Evolutionary conservation across 2,329 filamentous ascomycete species (phyloP), one percentile per base, ranked within the genome.

Genomic region (Ustilaginoidea virens): DNA sequence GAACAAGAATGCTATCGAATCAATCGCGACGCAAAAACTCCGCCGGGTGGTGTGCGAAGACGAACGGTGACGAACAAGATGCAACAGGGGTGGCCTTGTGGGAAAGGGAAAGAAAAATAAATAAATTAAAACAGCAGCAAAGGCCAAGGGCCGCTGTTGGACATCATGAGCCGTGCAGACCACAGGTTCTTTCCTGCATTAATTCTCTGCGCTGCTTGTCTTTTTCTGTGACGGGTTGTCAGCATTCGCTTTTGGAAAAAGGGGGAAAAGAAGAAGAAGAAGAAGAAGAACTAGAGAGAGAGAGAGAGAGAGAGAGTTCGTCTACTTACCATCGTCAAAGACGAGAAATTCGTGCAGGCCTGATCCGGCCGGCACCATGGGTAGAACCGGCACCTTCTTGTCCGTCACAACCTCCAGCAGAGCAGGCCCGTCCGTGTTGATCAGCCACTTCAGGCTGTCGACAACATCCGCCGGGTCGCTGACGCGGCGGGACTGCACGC

Each of bases 381-480:
- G 90, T 46, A 96, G 61, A n/a, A 98, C 87, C 26, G 87, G 87
- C 16, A 90, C 78, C 69, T 90, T 79, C 60, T 77, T 78, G 54
- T 96, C 90, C 4, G 82, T 90, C 29, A 93, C 67, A 30, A 98
- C 79, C 60, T 96, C 87, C 35, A 98, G 65, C 38, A 96, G 67
- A 23, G 86, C 86, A 13, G 90, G 90, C n/a, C 87, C 90, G 17
- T 94, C 80, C 5, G 71, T 74, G 45, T 85, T 69, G 42, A 96
- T 80, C 50, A 96, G 68, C 83, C 90, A 94, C 56, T 79, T 73
- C 38, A 98, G 63, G 45, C 71, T 74, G 26, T 78, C 78, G 33
- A 75, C 67, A 5, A 92, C 68, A 34, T 93, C 85, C 4, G 74
- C 74, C 1, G 83, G 75, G 52, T 81, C 80, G 31, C 66, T 58